A percentile compares a stretch with the other conserved stretches of the same genome.
Conservation (phyloP, 2,329 filamentous ascomycete species). For the Bipolaris sorokiniana region DNA sequence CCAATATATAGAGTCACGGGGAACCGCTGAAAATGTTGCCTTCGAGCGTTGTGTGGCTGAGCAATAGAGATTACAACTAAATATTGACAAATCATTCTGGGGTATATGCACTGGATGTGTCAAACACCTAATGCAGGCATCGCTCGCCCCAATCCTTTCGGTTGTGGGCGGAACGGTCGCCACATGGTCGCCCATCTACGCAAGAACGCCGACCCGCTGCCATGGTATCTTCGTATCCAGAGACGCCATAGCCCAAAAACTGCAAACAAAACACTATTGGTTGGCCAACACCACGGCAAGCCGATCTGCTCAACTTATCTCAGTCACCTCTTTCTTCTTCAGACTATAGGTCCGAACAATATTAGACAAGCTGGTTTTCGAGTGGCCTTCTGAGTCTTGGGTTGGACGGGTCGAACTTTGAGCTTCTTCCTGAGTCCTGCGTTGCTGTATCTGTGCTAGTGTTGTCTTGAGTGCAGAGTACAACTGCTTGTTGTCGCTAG, state of each 20-base stretch:
- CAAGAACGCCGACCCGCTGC: neutral
- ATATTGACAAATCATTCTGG: neutral
- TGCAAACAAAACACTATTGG: neutral
- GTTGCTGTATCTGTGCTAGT: constrained; percentile 39
- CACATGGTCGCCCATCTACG: neutral
- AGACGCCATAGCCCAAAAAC: neutral
- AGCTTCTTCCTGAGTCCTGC: constrained; percentile 2
- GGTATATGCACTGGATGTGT: neutral
- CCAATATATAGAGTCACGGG: neutral
- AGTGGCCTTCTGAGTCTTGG: neutral
- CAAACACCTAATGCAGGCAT: neutral
- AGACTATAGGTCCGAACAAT: neutral
- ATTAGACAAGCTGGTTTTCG: neutral
- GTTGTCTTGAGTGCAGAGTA: constrained; percentile 47
- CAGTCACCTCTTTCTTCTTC: constrained; percentile 3
- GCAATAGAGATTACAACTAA: neutral
- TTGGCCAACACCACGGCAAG: neutral
- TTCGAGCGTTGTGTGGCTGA: neutral
- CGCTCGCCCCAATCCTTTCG: neutral
- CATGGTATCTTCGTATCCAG: constrained; percentile 5
- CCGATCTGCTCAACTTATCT: neutral
- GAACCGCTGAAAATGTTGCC: neutral
- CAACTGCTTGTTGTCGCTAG: constrained; percentile 44
- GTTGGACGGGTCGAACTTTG: neutral
- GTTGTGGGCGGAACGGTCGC: neutral